Evolutionary conservation across 371 early-diverging fungal genomes (phyloP).

Genomic region (Cokeromyces recurvatus): DNA sequence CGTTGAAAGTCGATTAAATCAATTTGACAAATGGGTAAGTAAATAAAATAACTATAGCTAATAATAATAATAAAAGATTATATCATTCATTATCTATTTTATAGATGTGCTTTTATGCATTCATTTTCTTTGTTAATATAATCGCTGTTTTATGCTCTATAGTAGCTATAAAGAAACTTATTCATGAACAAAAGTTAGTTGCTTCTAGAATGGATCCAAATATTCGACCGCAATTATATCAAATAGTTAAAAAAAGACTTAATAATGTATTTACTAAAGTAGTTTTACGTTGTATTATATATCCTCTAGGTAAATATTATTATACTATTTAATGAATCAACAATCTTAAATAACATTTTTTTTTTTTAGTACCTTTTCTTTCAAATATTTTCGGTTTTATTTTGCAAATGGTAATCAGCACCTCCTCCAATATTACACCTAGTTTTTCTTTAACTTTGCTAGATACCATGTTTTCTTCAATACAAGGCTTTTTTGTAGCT

Average conservation of each 20-base stretch:
- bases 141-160: conserved; percentile 15
- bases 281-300: conserved; percentile 22
- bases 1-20: not conserved
- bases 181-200: conserved; percentile 5
- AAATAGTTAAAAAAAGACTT: not conserved
- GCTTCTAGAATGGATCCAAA: not conserved
- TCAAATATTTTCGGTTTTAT: conserved; percentile 20
- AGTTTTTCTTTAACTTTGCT: conserved; percentile 2
- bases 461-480: not conserved
- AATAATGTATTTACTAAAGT: conserved; percentile 12
- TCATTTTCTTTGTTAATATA: conserved; percentile 16
- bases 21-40: too few species aligned
- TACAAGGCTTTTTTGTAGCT: conserved; percentile 15
- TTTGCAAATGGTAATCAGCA: conserved; percentile 8
- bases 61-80: too few species aligned
- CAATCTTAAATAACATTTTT: not conserved
- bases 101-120: conserved; percentile 28
- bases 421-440: not conserved
- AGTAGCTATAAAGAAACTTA: conserved; percentile 14
- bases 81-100: too few species aligned
- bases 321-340: not conserved
- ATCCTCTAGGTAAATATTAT: conserved; percentile 18
- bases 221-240: too few species aligned
- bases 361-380: conserved; percentile 20
- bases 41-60: too few species aligned